phyloP scores from a whole-genome alignment of 1,284 basidiomycete species.

The Pseudozyma thailandica region DNA sequence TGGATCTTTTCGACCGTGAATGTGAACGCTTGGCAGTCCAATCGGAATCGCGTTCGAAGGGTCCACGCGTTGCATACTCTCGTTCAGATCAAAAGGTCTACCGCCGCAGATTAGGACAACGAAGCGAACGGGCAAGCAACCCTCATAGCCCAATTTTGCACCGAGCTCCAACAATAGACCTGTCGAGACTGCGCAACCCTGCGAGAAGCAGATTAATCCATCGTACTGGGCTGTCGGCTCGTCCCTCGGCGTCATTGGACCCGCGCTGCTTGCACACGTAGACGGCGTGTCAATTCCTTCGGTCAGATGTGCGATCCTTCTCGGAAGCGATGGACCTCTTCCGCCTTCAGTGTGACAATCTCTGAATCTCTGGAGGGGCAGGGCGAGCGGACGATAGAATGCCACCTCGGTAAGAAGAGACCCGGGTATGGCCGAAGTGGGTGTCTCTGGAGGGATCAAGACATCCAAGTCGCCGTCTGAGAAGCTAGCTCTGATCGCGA shows the following conservation, averaged over 20 bases:
- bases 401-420: neutral
- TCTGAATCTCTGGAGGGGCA: neutral
- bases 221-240: constrained; percentile 9
- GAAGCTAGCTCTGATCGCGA: constrained; percentile 1
- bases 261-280: constrained; percentile 20
- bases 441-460: constrained; percentile 27
- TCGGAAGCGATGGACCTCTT: neutral
- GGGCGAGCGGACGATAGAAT: neutral
- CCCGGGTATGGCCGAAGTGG: constrained; percentile 1
- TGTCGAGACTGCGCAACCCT: constrained; percentile 44
- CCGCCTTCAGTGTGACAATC: neutral
- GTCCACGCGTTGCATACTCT: constrained; percentile 27
- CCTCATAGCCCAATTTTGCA: neutral
- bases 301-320: neutral
- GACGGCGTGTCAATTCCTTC: constrained; percentile 20
- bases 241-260: constrained; percentile 16
- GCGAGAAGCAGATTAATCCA: constrained; percentile 50
- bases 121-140: constrained; percentile 18
- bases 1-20: constrained; percentile 35
- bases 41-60: constrained; percentile 8
- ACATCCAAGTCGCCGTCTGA: constrained; percentile 1
- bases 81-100: constrained; percentile 25
- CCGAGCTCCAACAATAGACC: constrained; percentile 26
- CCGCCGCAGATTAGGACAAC: constrained; percentile 45
- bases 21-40: constrained; percentile 27